Percentiles rank a stretch among this genome's conserved stretches.
These are phyloP conservation scores for Claviceps quebecensis DNA, from an alignment of 2,329 filamentous ascomycete genomes.

Conservation along the genomic window DNA sequence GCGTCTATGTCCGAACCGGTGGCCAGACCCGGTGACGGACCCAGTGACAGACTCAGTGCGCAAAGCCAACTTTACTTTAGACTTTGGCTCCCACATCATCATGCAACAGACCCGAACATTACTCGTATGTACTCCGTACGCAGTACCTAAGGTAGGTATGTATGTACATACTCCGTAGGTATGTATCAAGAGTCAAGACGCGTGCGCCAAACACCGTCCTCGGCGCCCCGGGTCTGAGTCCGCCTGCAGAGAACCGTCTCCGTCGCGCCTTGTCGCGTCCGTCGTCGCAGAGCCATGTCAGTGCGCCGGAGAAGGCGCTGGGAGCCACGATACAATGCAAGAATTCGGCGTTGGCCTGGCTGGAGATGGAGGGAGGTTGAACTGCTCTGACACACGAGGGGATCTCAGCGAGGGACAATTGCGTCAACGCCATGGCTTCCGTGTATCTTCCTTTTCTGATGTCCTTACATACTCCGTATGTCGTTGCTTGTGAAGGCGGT, in stretches of 20 bases:
- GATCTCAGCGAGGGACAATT: too few species aligned
- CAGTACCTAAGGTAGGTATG: too few species aligned
- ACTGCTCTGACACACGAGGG: too few species aligned
- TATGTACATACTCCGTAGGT: too few species aligned
- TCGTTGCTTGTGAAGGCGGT: background rate
- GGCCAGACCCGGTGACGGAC: too few species aligned
- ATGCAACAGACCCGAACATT: background rate
- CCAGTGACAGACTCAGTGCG: background rate
- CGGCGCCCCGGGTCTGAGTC: background rate
- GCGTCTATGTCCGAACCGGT: too few species aligned
- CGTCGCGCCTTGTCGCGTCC: background rate
- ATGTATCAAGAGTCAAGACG: background rate
- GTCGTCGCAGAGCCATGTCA: background rate
- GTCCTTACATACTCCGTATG: background rate
- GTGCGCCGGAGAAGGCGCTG: background rate
- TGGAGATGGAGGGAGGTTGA: too few species aligned
- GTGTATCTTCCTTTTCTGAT: background rate
- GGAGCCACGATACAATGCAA: background rate
- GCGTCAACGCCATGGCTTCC: background rate
- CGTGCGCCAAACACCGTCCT: background rate
- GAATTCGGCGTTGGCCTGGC: too few species aligned
- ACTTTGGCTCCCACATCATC: background rate
- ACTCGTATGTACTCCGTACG: background rate
- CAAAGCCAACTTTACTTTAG: background rate
- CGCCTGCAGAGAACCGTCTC: background rate